phyloP scores from a whole-genome alignment of 306 rosid genomes.

The Cucumis sativus region Cucumber_9930_V3 NC_026655.2:24794001-24794500 shows the following conservation, averaged over 20 bases:
- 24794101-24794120: background rate
- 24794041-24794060: background rate
- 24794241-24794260: slow-evolving; percentile 76
- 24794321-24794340: slow-evolving; percentile 31
- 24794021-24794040: background rate
- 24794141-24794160: background rate
- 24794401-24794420: slow-evolving; percentile 48
- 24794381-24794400: slow-evolving; percentile 67
- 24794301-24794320: slow-evolving; percentile 39
- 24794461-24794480: slow-evolving; percentile 68
- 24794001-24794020: too few relatives aligned
- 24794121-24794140: background rate
- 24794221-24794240: background rate
- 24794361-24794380: slow-evolving; percentile 34
- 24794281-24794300: slow-evolving; percentile 34
- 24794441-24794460: slow-evolving; percentile 77
- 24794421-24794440: slow-evolving; percentile 58
- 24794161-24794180: background rate
- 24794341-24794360: slow-evolving; percentile 14
- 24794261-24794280: slow-evolving; percentile 31
- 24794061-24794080: background rate
- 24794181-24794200: background rate
- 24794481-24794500: slow-evolving; percentile 58
- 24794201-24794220: background rate
- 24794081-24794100: background rate